Base-by-base conservation (phyloP, 108 stramenopile species). In the Craspedostauros australis region DNA sequence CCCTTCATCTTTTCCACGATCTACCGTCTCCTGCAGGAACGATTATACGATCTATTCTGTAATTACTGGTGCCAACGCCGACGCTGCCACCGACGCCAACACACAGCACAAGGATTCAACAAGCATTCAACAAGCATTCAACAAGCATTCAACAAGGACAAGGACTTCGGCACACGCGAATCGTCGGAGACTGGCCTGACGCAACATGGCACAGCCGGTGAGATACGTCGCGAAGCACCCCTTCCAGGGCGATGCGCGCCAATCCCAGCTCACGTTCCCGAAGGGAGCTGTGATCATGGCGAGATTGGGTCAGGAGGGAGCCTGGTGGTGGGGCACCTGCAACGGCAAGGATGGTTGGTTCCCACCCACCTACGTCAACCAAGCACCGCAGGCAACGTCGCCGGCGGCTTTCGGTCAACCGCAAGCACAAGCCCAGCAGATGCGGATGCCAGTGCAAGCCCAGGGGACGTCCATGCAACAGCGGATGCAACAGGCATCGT, bases 241-340 rank as follows among this genome's bases (percentile, higher is more conserved):
- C 45, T 93, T 87, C 58, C 61, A 72, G 18, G 91, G 91, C 37
- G 66, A 81, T 50, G 48, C 66, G 9, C 50, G 79, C 8, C 87
- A 89, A 51, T 70, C 71, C 11, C 91, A 93, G 54, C 64, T 93
- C 8, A 54, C 78, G 22, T 87, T 93, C 55, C 62, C 62, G 6
- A 64, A 73, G 14, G 86, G 85, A 16, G 72, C 79, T 23, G 66
- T 55, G 2, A 70, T 93, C 28, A 46, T 46, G 22, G 87, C 87
- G 32, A 73, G 63, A 42, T 32, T 74, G 7, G 58, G 64, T 44
- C 91, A 93, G 57, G 63, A 32, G 18, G 91, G 91, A 3, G 79
- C 79, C 32, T 87, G 86, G 90, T 92, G 86, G 86, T 92, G 91
- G 91, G 87, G 91, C 3, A 43, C 72, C 0, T 73, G 38, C 38